Evolutionary conservation across 2,329 filamentous ascomycete genomes (phyloP).

Genomic region (Xylaria sp.): DNA sequence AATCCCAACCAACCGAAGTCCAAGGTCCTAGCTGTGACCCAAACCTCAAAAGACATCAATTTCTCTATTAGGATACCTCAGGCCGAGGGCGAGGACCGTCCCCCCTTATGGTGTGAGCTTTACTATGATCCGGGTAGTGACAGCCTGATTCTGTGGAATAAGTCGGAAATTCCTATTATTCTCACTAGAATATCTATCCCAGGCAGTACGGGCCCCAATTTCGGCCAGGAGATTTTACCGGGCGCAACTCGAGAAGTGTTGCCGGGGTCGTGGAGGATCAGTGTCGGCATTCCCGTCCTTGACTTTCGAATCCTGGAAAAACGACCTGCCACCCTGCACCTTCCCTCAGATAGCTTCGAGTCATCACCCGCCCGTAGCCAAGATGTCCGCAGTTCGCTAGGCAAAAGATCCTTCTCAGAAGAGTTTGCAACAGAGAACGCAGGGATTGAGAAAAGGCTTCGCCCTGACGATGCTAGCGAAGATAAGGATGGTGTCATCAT

Average conservation of each 20-base stretch:
- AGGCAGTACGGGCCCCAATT: slow-evolving; percentile 54
- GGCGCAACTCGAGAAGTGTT: slow-evolving; percentile 57
- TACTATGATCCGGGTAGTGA: slow-evolving; percentile 70
- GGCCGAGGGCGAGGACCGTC: slow-evolving; percentile 55
- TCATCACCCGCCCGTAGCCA: slow-evolving; percentile 46
- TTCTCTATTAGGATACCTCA: slow-evolving; percentile 66
- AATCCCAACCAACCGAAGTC: slow-evolving; percentile 62
- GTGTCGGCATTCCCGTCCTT: slow-evolving; percentile 60
- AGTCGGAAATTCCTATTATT: slow-evolving; percentile 63
- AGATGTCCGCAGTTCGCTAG: slow-evolving; percentile 56
- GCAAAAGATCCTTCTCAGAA: slow-evolving; percentile 62
- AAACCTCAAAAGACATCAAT: slow-evolving; percentile 69
- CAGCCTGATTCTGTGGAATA: slow-evolving; percentile 66
- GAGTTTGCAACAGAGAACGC: slow-evolving; percentile 50
- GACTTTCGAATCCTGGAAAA: slow-evolving; percentile 69
- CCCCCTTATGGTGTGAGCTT: slow-evolving; percentile 67
- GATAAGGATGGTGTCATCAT: slow-evolving; percentile 64
- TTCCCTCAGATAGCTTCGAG: slow-evolving; percentile 45
- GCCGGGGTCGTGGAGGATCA: slow-evolving; percentile 68
- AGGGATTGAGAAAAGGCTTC: slow-evolving; percentile 55
- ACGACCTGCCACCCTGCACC: slow-evolving; percentile 56
- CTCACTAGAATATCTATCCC: slow-evolving; percentile 58
- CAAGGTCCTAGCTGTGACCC: slow-evolving; percentile 68
- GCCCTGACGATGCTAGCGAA: slow-evolving; percentile 47
- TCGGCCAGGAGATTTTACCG: slow-evolving; percentile 57